These are phyloP conservation scores for Plectranthus barbatus DNA, from an alignment of 257 asterid species.

Conservation along the genomic window DNA sequence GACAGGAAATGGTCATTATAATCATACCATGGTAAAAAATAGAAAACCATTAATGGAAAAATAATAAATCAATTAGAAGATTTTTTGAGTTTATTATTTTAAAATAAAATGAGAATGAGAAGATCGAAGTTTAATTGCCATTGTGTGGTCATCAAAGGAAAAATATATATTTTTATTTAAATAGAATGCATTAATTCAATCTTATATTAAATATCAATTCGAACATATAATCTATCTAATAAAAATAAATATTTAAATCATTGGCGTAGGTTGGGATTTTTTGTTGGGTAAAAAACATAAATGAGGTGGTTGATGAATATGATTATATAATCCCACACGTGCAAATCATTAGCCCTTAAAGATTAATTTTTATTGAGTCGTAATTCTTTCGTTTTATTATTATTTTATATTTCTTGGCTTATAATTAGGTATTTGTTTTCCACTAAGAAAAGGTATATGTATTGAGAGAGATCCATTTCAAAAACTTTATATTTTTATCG, in stretches of 20 bases:
- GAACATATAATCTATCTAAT: too few species aligned
- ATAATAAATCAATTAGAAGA: too few species aligned
- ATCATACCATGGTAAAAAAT: constrained; percentile 15
- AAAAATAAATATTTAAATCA: too few species aligned
- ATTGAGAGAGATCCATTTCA: not conserved
- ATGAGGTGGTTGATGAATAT: constrained; percentile 10
- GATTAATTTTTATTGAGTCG: constrained; percentile 7
- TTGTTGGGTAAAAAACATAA: not conserved
- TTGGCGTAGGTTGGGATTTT: not conserved
- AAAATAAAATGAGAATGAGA: too few species aligned
- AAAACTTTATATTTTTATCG: not conserved
- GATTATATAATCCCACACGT: constrained; percentile 38
- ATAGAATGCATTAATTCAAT: too few species aligned
- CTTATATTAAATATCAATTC: too few species aligned
- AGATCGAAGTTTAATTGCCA: not conserved
- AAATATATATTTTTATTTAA: too few species aligned
- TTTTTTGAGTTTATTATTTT: too few species aligned
- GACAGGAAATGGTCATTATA: constrained; percentile 20
- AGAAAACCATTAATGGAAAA: constrained; percentile 1
- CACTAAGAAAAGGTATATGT: not conserved
- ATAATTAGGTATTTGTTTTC: not conserved
- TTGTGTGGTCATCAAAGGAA: constrained; percentile 1
- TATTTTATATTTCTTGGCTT: not conserved
- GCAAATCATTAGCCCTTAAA: constrained; percentile 30
- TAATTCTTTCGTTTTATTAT: not conserved